Evolutionary conservation across 2,329 filamentous ascomycete species (phyloP), one percentile per base, ranked within the genome.

Genomic region (Metarhizium brunneum): DNA sequence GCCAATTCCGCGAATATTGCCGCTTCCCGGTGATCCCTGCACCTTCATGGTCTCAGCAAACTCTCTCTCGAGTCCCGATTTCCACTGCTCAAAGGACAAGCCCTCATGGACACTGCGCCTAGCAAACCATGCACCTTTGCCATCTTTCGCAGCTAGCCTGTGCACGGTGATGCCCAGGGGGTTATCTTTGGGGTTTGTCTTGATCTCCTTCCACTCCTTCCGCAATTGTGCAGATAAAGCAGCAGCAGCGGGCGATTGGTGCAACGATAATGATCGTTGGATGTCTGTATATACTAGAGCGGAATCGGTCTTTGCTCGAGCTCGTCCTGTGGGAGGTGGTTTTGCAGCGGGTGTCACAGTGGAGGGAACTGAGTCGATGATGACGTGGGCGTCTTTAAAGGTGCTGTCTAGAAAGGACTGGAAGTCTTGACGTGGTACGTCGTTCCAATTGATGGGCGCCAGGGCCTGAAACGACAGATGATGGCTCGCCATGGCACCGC

Each of bases 91-190:
- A 68, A 95, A 96, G 0, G 84, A 77, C 20, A 95, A 68, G 0
- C 86, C 88, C 62, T 88, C 84, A 65, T 96, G 91, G 20, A 95
- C 77, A 66, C 90, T 95, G 51, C 87, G 78, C 55, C 92, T 77
- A 29, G 90, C 90, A 70, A 96, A 97, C 92, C 92, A 97, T 7
- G 88, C 79, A 2, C 92, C 92, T 60, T 86, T 86, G 42, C 90
- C 85, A 69, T 97, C 92, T 63, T 88, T 86, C 2, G 86, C 83
- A 0, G 79, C 74, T 57, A 94, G 78, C 69, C 95, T 95, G 73
- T 88, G 96, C 29, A 96, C 84, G 55, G 77, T 79, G 59, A 96
- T 85, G 0, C 80, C 84, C 8, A 90, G 75, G 0, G 90, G 88
- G 64, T 95, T 94, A 20, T 92, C 86, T 61, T 79, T 84, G 3